Percentiles rank a stretch among this genome's conserved stretches.
phyloP scores from a whole-genome alignment of 2,329 filamentous ascomycete genomes.

The Colletotrichum sp. region DNA sequence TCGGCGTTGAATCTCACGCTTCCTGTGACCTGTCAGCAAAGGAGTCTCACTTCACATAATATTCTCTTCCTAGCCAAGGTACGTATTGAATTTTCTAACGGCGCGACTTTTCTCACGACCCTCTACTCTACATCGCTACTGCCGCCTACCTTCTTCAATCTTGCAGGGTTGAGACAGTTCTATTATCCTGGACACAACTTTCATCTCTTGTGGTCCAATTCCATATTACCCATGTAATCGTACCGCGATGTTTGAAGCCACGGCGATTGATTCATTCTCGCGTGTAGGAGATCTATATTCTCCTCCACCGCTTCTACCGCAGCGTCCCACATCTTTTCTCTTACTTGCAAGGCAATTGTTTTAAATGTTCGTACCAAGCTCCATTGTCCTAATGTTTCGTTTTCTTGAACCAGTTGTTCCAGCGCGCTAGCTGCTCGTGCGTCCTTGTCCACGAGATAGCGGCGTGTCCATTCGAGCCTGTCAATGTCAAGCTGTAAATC shows the following conservation, averaged over 20 bases:
- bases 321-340: conserved; percentile 6
- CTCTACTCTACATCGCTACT: too few species aligned
- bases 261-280: not conserved
- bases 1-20: too few species aligned
- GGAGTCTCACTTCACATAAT: too few species aligned
- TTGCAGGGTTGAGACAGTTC: too few species aligned
- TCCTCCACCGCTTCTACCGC: conserved; percentile 3
- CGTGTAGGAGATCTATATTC: not conserved
- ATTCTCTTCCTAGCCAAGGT: too few species aligned
- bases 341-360: not conserved
- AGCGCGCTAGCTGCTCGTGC: not conserved
- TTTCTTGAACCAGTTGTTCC: not conserved
- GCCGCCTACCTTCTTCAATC: too few species aligned
- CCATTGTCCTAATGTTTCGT: not conserved
- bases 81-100: too few species aligned
- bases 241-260: not conserved
- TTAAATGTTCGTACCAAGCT: not conserved
- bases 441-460: not conserved
- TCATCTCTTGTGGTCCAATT: too few species aligned
- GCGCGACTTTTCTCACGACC: too few species aligned
- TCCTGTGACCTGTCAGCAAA: too few species aligned
- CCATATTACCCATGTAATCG: not conserved
- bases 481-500: not conserved
- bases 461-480: not conserved
- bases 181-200: too few species aligned